Evolutionary conservation across 768 basidiomycete genomes (phyloP), one percentile per base, ranked within the genome.

Genomic region (Trametes coccinea): DNA sequence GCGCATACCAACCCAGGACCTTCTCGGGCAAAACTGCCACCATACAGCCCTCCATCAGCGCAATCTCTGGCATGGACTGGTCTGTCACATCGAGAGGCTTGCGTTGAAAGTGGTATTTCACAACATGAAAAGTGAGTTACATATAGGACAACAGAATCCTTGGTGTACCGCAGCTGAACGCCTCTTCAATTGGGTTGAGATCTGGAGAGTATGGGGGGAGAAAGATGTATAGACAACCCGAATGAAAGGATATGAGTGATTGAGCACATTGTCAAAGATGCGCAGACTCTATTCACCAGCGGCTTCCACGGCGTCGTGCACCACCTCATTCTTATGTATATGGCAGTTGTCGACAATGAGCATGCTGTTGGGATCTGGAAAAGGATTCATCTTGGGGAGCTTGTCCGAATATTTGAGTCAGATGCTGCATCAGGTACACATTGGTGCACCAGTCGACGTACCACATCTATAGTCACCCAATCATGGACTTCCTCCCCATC

Each of bases 191-290:
- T 0, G 71, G 75, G 53, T 76, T 76, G 66, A 73, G 67, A 50
- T 77, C 74, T 0, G 74, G 76, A 2, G 75, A 77, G 57, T 76
- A 77, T 40, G 73, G 73, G 14, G 74, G 74, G 0, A 76, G 62
- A 46, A 69, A 75, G 14, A 72, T 34, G 0, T 74, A 52, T 0
- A 65, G 40, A 47, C 68, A 68, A 9, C 69, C 75, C 2, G 34
- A 22, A 22, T 71, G 43, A 13, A 2, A 27, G 29, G 40, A 45
- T 6, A n/a, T 17, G 9, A 29, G 14, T 33, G 6, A 14, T 6
- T 4, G n/a, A 37, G 7, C 27, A 56, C 27, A 48, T 22, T 4
- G 1, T 22, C 33, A 4, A 10, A 13, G 33, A 33, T 22, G 22
- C 22, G 22, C 22, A 17, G 34, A 37, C 34, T 5, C 11, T 41